Percentiles rank a stretch among this genome's conserved stretches.
Conservation (phyloP, 2,329 filamentous ascomycete species). For the Claviceps lovelessii region DNA sequence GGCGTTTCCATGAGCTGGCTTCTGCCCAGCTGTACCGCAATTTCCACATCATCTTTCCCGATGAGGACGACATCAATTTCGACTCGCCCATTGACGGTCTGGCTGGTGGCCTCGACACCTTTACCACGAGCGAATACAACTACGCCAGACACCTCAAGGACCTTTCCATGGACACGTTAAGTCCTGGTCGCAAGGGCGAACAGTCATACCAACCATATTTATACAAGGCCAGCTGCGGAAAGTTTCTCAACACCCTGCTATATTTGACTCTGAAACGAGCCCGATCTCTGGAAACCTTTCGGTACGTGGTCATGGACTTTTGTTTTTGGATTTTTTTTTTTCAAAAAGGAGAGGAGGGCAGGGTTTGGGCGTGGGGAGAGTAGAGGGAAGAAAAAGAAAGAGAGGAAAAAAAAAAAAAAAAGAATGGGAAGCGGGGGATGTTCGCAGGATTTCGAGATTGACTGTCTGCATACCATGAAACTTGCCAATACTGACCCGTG, state of each 20-base stretch:
- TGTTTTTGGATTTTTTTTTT: too few species aligned
- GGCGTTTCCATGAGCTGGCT: constrained; percentile 42
- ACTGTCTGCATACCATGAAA: neutral
- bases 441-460: neutral
- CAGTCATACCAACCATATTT: constrained; percentile 38
- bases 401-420: too few species aligned
- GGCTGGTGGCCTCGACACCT: constrained; percentile 44
- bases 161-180: constrained; percentile 41
- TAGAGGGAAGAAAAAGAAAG: too few species aligned
- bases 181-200: constrained; percentile 37
- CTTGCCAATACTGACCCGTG: constrained; percentile 2
- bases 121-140: constrained; percentile 49
- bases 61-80: constrained; percentile 37
- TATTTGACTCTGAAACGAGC: constrained; percentile 42
- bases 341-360: too few species aligned
- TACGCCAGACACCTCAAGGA: constrained; percentile 44
- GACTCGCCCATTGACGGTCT: constrained; percentile 43
- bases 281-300: constrained; percentile 40
- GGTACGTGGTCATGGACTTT: constrained; percentile 21
- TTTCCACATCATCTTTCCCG: constrained; percentile 47
- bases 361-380: too few species aligned
- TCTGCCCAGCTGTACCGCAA: constrained; percentile 44
- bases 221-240: constrained; percentile 42
- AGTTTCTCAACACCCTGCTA: constrained; percentile 49
- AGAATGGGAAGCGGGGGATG: neutral